These are phyloP conservation scores for Colletotrichum sp. DNA, from an alignment of 2,329 filamentous ascomycete genomes.

Conservation along the genomic window DNA sequence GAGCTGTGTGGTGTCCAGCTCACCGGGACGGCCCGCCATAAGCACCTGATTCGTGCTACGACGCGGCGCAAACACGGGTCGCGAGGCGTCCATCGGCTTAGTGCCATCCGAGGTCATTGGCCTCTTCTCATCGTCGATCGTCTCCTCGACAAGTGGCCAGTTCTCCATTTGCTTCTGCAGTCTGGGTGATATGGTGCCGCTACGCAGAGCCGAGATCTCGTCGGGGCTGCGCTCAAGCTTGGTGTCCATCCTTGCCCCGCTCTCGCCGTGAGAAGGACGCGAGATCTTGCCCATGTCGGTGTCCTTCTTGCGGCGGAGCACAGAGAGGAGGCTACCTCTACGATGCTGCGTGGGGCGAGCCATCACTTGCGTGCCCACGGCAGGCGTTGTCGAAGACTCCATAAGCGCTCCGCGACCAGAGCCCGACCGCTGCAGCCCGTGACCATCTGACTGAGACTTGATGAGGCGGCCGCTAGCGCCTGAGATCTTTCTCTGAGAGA, in stretches of 20 bases:
- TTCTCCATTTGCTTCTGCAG: conserved; percentile 33
- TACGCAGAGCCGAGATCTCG: conserved; percentile 54
- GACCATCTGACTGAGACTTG: conserved; percentile 24
- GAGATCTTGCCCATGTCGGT: conserved; percentile 57
- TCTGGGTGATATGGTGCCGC: conserved; percentile 32
- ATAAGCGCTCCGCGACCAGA: conserved; percentile 44
- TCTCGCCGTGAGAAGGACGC: conserved; percentile 58
- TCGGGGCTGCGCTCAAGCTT: conserved; percentile 62
- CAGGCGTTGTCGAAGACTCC: conserved; percentile 24
- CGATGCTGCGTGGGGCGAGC: conserved; percentile 36
- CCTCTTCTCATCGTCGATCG: conserved; percentile 26
- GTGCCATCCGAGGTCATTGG: conserved; percentile 38
- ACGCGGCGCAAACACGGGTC: conserved; percentile 37
- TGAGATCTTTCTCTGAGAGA: conserved; percentile 21
- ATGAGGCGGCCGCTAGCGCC: conserved; percentile 15
- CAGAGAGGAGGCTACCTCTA: conserved; percentile 59
- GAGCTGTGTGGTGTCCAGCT: conserved; percentile 11
- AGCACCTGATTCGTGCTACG: conserved; percentile 39
- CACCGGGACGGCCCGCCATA: background rate
- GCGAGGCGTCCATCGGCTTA: conserved; percentile 9
- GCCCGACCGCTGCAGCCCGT: conserved; percentile 41
- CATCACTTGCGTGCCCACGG: conserved; percentile 22
- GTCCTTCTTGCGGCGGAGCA: conserved; percentile 70
- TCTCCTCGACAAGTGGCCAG: conserved; percentile 53
- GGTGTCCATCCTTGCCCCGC: conserved; percentile 66